A percentile compares a stretch with the other conserved stretches of the same genome.
phyloP scores from a whole-genome alignment of 2,329 filamentous ascomycete species.

The Monilinia fructigena region DNA sequence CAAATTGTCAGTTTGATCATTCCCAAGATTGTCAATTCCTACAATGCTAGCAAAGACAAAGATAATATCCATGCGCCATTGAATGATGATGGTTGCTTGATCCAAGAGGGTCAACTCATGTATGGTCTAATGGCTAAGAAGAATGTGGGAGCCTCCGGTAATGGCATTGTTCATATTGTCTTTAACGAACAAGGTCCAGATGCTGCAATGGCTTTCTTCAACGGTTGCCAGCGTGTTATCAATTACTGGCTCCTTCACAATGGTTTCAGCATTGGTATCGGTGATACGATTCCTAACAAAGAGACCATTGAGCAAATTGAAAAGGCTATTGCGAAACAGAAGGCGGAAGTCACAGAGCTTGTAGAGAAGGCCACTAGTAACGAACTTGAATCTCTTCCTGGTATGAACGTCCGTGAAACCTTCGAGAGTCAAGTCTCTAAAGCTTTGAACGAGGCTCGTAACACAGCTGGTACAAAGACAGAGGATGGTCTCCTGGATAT shows the following conservation, averaged over 20 bases:
- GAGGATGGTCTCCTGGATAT: constrained; percentile 90
- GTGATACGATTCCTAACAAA: constrained; percentile 92
- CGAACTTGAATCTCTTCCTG: constrained; percentile 84
- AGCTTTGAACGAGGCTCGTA: constrained; percentile 91
- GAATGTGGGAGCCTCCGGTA: constrained; percentile 82
- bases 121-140: constrained; percentile 93
- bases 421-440: constrained; percentile 97
- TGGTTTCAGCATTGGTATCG: constrained; percentile 96
- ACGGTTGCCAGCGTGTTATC: constrained; percentile 89
- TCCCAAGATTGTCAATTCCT: constrained; percentile 79
- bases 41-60: constrained; percentile 60
- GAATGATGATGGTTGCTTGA: constrained; percentile 74
- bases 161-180: constrained; percentile 91
- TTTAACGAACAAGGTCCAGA: constrained; percentile 91
- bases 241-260: constrained; percentile 97
- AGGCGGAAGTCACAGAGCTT: constrained; percentile 73
- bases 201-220: constrained; percentile 91
- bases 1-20: constrained; percentile 95
- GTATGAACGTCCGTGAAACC: constrained; percentile 98
- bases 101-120: constrained; percentile 84
- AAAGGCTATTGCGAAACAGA: constrained; percentile 75
- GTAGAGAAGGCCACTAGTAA: constrained; percentile 80
- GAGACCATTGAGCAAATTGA: constrained; percentile 82
- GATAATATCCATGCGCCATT: constrained; percentile 54
- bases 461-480: constrained; percentile 89